phyloP scores from a whole-genome alignment of 768 basidiomycete genomes.

The Tylopilus intermedius region DNA sequence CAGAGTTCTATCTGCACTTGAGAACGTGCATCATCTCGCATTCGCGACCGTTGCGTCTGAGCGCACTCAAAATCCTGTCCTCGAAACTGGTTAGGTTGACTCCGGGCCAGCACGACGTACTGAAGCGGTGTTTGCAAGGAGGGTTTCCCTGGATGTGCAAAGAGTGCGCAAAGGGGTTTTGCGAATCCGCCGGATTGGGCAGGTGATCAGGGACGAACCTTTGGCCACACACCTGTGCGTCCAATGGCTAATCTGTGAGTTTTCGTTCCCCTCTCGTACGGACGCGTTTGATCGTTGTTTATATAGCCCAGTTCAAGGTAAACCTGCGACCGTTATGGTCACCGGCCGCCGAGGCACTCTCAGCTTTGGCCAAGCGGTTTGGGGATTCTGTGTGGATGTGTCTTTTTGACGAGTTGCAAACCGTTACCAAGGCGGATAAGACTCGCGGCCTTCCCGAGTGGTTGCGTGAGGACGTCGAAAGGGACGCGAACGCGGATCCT shows the following conservation, averaged over 20 bases:
- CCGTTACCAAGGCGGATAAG: slow-evolving; percentile 16
- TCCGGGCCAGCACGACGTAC: slow-evolving; percentile 44
- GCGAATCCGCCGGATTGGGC: slow-evolving; percentile 66
- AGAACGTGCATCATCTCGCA: slow-evolving; percentile 63
- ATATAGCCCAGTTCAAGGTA: slow-evolving; percentile 82
- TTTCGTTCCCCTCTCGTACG: background rate
- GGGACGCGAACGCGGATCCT: slow-evolving; percentile 24
- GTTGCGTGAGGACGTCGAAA: slow-evolving; percentile 23
- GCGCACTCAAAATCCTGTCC: slow-evolving; percentile 58
- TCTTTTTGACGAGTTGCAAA: slow-evolving; percentile 59
- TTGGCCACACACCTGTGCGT: slow-evolving; percentile 57
- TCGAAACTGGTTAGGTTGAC: slow-evolving; percentile 45
- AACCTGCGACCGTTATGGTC: slow-evolving; percentile 89
- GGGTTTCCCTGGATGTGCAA: slow-evolving; percentile 70
- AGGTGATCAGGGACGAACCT: slow-evolving; percentile 49
- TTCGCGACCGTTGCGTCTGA: slow-evolving; percentile 59
- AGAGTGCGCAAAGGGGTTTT: slow-evolving; percentile 83
- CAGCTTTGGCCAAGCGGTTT: slow-evolving; percentile 47
- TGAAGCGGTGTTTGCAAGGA: slow-evolving; percentile 67
- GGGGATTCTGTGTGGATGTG: slow-evolving; percentile 69
- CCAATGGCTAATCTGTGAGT: slow-evolving; percentile 70
- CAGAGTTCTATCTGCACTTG: slow-evolving; percentile 50
- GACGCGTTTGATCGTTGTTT: background rate
- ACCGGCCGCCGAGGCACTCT: slow-evolving; percentile 67
- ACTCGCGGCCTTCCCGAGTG: slow-evolving; percentile 17